phyloP scores from a whole-genome alignment of 2,329 filamentous ascomycete genomes.

The Paracamarosporium sp. region DNA sequence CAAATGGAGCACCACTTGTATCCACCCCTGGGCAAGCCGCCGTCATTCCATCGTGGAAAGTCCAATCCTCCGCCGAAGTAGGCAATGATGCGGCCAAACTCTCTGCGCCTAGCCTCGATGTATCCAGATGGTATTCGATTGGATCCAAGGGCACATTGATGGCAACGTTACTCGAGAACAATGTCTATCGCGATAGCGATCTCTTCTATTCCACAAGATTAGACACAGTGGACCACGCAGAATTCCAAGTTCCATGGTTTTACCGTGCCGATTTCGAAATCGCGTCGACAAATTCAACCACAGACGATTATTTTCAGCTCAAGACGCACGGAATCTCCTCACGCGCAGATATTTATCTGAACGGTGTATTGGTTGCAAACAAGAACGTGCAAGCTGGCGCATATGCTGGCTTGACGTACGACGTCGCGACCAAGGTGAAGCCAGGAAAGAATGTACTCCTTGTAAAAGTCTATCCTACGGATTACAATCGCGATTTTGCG shows the following conservation, averaged over 20 bases:
- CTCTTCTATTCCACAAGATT: constrained; percentile 65
- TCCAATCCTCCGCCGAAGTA: constrained; percentile 22
- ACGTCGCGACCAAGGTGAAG: constrained; percentile 56
- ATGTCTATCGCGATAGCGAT: constrained; percentile 59
- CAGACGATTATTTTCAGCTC: constrained; percentile 57
- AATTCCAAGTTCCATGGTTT: constrained; percentile 64
- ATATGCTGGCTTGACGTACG: constrained; percentile 63
- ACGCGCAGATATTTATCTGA: constrained; percentile 66
- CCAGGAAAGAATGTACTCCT: constrained; percentile 58
- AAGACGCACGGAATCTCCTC: constrained; percentile 67
- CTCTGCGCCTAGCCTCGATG: constrained; percentile 44
- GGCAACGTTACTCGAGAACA: constrained; percentile 62
- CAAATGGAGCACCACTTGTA: constrained; percentile 9
- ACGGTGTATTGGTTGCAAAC: constrained; percentile 60
- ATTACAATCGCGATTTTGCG: constrained; percentile 66
- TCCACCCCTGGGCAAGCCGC: constrained; percentile 9
- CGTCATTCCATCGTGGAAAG: constrained; percentile 28
- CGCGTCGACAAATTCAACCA: neutral
- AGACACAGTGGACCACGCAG: constrained; percentile 51
- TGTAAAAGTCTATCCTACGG: constrained; percentile 63
- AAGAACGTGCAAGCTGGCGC: constrained; percentile 61
- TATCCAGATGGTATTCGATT: constrained; percentile 60
- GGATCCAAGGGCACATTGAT: constrained; percentile 62
- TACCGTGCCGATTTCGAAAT: constrained; percentile 63
- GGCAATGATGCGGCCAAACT: constrained; percentile 20